These are phyloP conservation scores for Tylopilus felleus DNA, from an alignment of 768 basidiomycete species.

Conservation along the genomic window DNA sequence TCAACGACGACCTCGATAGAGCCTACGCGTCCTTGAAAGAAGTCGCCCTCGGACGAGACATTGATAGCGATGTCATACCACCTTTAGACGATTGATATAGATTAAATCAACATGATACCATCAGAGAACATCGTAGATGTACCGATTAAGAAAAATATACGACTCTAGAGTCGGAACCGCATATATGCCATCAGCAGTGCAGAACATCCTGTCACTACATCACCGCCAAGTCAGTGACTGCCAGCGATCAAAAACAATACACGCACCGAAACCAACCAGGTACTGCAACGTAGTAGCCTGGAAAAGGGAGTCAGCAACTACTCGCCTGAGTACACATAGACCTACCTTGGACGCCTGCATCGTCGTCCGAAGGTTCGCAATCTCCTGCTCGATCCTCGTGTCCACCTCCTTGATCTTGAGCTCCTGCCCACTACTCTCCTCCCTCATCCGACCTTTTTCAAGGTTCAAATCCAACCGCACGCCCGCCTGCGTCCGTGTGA, in stretches of 20 bases:
- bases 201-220: conserved; percentile 76
- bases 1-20: conserved; percentile 85
- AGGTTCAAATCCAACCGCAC: conserved; percentile 93
- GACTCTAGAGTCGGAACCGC: conserved; percentile 51
- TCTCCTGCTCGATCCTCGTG: conserved; percentile 94
- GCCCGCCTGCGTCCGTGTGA: conserved; percentile 87
- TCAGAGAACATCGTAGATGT: neutral
- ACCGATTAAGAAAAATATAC: neutral
- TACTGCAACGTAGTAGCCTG: conserved; percentile 86
- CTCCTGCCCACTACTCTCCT: conserved; percentile 88
- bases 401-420: conserved; percentile 98
- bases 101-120: neutral
- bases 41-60: conserved; percentile 68
- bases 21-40: conserved; percentile 77
- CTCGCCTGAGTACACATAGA: neutral
- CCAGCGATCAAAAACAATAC: neutral
- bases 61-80: conserved; percentile 64
- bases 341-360: conserved; percentile 83
- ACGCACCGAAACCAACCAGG: conserved; percentile 80
- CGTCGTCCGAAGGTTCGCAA: conserved; percentile 76
- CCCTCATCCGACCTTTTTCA: conserved; percentile 93
- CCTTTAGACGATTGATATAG: conserved; percentile 49
- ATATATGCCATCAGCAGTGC: conserved; percentile 86
- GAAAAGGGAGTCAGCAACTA: conserved; percentile 1
- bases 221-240: conserved; percentile 5